Conservation (phyloP, 345 rosid genomes). For the Melastoma malabathricum region DNA sequence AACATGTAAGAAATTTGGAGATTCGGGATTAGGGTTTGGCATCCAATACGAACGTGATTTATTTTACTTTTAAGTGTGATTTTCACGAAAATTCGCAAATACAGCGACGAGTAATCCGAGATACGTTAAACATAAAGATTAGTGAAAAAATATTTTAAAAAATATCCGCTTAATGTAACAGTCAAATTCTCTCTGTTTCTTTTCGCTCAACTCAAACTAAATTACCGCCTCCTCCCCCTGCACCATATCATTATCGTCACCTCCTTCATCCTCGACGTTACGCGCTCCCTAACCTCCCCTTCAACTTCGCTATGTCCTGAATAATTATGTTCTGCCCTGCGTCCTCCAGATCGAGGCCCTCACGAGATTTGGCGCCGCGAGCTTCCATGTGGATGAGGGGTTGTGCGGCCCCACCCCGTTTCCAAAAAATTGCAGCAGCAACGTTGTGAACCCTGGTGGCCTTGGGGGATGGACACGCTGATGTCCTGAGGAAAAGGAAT, state of each 20-base stretch:
- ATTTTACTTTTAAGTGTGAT: too few species aligned
- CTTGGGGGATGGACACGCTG: slow-evolving; percentile 44
- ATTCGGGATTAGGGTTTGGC: too few species aligned
- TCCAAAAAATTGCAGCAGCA: slow-evolving; percentile 23
- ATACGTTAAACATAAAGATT: too few species aligned
- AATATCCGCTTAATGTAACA: too few species aligned
- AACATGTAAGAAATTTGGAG: too few species aligned
- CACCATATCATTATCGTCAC: slow-evolving; percentile 3
- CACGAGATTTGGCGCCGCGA: slow-evolving; percentile 43
- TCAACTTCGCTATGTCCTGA: slow-evolving; percentile 66
- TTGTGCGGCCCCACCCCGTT: slow-evolving; percentile 68
- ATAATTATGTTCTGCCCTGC: slow-evolving; percentile 85
- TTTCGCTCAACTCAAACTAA: too few species aligned
- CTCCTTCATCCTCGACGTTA: slow-evolving; percentile 37
- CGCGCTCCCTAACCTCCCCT: slow-evolving; percentile 56
- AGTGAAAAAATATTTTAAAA: too few species aligned
- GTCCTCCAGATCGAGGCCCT: slow-evolving; percentile 34
- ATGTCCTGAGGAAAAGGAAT: slow-evolving; percentile 13
- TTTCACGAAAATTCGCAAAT: too few species aligned
- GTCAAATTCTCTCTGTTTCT: too few species aligned
- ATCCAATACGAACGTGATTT: too few species aligned
- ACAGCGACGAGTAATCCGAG: too few species aligned
- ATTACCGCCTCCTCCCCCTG: slow-evolving; percentile 2
- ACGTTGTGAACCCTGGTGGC: slow-evolving; percentile 11
- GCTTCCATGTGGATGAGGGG: slow-evolving; percentile 70